phyloP scores from a whole-genome alignment of 1,284 basidiomycete species.

The Apiotrichum siamense region DNA sequence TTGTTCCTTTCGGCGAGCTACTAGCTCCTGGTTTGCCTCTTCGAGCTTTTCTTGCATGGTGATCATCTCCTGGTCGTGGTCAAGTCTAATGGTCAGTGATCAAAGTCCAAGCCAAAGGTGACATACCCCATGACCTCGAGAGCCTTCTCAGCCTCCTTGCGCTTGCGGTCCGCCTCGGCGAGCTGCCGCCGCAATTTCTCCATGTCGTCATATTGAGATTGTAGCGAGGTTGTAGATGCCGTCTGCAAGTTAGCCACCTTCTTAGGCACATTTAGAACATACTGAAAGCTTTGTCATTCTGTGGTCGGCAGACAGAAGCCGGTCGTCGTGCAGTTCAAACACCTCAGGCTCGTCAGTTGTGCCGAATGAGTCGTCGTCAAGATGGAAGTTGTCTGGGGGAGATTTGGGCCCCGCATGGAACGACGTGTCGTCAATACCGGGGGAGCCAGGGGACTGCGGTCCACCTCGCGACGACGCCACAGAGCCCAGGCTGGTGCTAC shows the following conservation, averaged over 20 bases:
- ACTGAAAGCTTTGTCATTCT: slow-evolving; percentile 30
- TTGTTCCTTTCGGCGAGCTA: slow-evolving; percentile 71
- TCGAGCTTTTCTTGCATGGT: slow-evolving; percentile 67
- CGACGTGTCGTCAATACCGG: slow-evolving; percentile 29
- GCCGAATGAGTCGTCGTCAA: not conserved
- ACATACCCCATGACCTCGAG: slow-evolving; percentile 50
- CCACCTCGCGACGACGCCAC: slow-evolving; percentile 6
- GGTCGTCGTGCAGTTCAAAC: slow-evolving; percentile 13
- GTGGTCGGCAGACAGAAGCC: slow-evolving; percentile 3
- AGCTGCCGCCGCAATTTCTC: slow-evolving; percentile 67
- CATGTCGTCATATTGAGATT: slow-evolving; percentile 54
- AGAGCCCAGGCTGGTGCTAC: slow-evolving; percentile 5
- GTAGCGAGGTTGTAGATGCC: slow-evolving; percentile 33
- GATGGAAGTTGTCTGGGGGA: not conserved
- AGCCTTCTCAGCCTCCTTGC: slow-evolving; percentile 64
- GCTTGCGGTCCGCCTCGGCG: slow-evolving; percentile 61
- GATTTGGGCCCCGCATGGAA: slow-evolving; percentile 19
- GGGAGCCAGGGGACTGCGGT: slow-evolving; percentile 26
- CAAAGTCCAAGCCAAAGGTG: not conserved
- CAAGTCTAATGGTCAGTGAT: slow-evolving; percentile 41
- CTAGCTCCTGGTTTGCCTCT: slow-evolving; percentile 65
- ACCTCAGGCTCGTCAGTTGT: not conserved
- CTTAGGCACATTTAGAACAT: not conserved
- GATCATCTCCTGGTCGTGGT: slow-evolving; percentile 69
- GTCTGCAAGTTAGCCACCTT: slow-evolving; percentile 21